Evolutionary conservation across 1,284 basidiomycete species (phyloP), one percentile per base, ranked within the genome.

Genomic region (Jaminaea rosea): DNA sequence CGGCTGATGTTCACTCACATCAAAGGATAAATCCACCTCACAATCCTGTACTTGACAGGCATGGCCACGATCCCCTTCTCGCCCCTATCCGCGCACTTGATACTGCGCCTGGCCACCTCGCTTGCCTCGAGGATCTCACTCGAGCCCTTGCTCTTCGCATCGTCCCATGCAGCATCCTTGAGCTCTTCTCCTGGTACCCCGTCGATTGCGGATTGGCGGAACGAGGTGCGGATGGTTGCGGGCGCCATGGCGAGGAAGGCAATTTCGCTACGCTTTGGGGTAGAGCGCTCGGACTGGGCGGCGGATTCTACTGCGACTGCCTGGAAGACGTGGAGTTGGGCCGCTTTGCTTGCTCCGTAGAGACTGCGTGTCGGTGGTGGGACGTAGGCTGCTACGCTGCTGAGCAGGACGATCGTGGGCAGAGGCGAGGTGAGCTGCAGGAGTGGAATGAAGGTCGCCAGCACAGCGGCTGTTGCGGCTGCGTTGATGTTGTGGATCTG

Each of bases 341-440:
- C 85, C 1, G 85, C 79, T 74, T 96, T 96, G 3, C 86, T 87
- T 0, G 88, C 83, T 0, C 82, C 83, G 73, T 96, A 96, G 26
- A 96, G 76, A 0, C 86, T 78, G 15, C 91, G 84, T 0, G 87
- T 89, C 0, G 91, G 91, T 0, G 90, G 83, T 0, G 90, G 86
- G 24, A 91, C 81, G 7, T 86, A 78, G 0, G 87, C 83, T 2
- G 85, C 89, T 3, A 87, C 78, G 6, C 85, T 88, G 8, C 87
- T 88, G 32, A 93, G 76, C 47, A 91, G 81, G 32, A 87, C 81
- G 36, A 93, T 79, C 0, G 86, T 82, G 0, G 91, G 90, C 0
- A 81, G 79, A 0, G 65, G 54, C 0, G 88, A 92, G 0, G 83
- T 82, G 17, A 78, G 76, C 17, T 82, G 78, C 21, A 94, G 80